phyloP scores from a whole-genome alignment of 176 grass and related monocot genomes.

The Paspalum notatum region DNA sequence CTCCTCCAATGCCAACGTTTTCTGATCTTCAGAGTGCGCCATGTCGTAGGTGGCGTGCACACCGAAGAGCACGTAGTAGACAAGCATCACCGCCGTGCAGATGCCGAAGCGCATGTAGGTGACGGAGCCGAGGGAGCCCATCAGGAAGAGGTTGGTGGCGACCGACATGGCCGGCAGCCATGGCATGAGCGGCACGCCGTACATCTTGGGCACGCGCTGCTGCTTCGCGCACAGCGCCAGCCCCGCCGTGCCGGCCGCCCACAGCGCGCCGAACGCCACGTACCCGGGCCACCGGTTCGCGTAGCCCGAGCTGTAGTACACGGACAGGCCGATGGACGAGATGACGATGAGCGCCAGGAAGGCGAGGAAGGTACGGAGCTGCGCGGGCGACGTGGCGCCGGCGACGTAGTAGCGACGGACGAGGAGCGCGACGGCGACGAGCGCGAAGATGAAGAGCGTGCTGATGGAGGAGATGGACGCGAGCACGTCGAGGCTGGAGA shows the following conservation, averaged over 20 bases:
- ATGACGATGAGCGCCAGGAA: constrained; percentile 41
- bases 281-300: constrained; percentile 45
- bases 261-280: constrained; percentile 27
- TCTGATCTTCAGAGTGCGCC: constrained; percentile 1
- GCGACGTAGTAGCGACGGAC: constrained; percentile 56
- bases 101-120: constrained; percentile 56
- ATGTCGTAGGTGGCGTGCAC: constrained; percentile 68
- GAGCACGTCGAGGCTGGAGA: constrained; percentile 69
- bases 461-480: constrained; percentile 63
- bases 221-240: constrained; percentile 35
- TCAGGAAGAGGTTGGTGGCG: constrained; percentile 58
- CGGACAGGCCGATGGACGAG: constrained; percentile 43
- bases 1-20: not conserved
- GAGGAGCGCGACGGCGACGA: constrained; percentile 56
- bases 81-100: constrained; percentile 57
- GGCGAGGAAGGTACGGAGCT: constrained; percentile 28
- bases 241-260: constrained; percentile 43
- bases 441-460: constrained; percentile 74
- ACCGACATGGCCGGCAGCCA: constrained; percentile 59
- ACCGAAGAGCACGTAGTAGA: constrained; percentile 62
- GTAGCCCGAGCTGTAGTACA: constrained; percentile 45
- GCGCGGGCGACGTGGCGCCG: not conserved
- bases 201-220: constrained; percentile 51
- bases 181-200: constrained; percentile 58
- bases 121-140: constrained; percentile 51